Evolutionary conservation across 345 rosid genomes (phyloP).

Genomic region (Linum usitatissimum): DNA sequence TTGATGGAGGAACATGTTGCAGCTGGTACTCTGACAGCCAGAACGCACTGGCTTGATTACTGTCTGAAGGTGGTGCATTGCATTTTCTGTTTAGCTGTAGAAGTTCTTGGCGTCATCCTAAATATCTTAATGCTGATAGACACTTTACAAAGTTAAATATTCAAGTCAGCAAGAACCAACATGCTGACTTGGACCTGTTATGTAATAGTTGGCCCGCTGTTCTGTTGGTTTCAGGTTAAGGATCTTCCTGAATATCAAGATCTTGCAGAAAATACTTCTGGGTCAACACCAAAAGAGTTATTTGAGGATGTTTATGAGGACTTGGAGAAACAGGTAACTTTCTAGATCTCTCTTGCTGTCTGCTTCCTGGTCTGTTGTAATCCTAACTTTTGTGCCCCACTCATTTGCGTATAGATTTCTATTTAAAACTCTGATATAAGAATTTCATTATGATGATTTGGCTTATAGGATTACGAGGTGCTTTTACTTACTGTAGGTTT

Average conservation of each 20-base stretch:
- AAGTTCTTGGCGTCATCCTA: too few relatives aligned
- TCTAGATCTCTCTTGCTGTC: neutral
- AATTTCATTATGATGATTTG: neutral
- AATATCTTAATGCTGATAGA: too few relatives aligned
- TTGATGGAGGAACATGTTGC: constrained; percentile 73
- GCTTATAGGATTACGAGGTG: neutral
- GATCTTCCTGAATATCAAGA: constrained; percentile 78
- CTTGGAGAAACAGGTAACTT: constrained; percentile 63
- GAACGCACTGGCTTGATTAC: constrained; percentile 78
- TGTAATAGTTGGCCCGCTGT: neutral
- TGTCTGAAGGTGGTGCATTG: constrained; percentile 52
- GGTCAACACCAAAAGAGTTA: constrained; percentile 91
- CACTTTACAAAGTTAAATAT: too few relatives aligned
- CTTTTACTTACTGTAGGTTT: neutral
- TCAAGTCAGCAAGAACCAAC: too few relatives aligned
- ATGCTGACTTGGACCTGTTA: neutral
- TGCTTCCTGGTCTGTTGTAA: constrained; percentile 1
- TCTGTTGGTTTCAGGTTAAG: constrained; percentile 41
- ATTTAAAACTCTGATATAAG: neutral
- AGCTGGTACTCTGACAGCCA: constrained; percentile 68
- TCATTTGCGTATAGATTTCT: neutral
- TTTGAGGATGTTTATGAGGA: constrained; percentile 84
- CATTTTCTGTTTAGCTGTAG: constrained; percentile 5
- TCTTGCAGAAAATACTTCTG: constrained; percentile 77
- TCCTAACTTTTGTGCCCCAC: too few relatives aligned